These are phyloP conservation scores for Chlorociboria aeruginascens DNA, from an alignment of 495 filamentous ascomycete species.

Conservation along the genomic window DNA sequence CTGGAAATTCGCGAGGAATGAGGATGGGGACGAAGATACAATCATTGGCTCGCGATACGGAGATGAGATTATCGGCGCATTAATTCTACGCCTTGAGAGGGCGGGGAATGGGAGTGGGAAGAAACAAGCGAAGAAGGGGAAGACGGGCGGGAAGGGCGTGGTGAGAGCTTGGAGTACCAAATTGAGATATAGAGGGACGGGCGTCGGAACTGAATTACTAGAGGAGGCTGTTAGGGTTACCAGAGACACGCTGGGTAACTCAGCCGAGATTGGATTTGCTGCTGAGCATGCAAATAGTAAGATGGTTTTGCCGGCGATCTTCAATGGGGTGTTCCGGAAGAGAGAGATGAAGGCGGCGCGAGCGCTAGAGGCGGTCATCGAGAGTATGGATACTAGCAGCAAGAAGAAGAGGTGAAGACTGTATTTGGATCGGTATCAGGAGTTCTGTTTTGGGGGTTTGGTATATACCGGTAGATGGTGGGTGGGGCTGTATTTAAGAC, in stretches of 20 bases:
- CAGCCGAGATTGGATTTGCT: slow-evolving; percentile 52
- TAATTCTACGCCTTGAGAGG: slow-evolving; percentile 32
- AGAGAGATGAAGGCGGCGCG: slow-evolving; percentile 27
- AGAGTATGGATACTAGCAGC: slow-evolving; percentile 7
- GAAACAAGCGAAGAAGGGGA: slow-evolving; percentile 9
- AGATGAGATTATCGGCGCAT: slow-evolving; percentile 41
- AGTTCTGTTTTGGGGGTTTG: not conserved
- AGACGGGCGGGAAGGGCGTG: slow-evolving; percentile 34
- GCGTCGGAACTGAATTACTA: slow-evolving; percentile 57
- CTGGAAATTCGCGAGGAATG: slow-evolving; percentile 33
- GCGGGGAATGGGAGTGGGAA: slow-evolving; percentile 12
- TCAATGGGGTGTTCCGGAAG: slow-evolving; percentile 46
- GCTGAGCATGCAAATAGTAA: slow-evolving; percentile 54
- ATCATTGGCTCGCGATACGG: slow-evolving; percentile 44
- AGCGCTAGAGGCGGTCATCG: slow-evolving; percentile 13
- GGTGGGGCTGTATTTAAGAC: not conserved
- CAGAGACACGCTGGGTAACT: slow-evolving; percentile 41
- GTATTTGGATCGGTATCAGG: not conserved
- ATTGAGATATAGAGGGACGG: slow-evolving; percentile 49
- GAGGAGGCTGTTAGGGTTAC: slow-evolving; percentile 50
- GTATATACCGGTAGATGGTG: not conserved
- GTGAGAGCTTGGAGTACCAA: slow-evolving; percentile 70
- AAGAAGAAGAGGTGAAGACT: slow-evolving; percentile 15
- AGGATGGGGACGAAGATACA: slow-evolving; percentile 26
- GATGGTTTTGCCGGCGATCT: slow-evolving; percentile 44